A percentile compares a stretch with the other conserved stretches of the same genome.
phyloP scores from a whole-genome alignment of 306 rosid species.

The Cercis canadensis region DNA sequence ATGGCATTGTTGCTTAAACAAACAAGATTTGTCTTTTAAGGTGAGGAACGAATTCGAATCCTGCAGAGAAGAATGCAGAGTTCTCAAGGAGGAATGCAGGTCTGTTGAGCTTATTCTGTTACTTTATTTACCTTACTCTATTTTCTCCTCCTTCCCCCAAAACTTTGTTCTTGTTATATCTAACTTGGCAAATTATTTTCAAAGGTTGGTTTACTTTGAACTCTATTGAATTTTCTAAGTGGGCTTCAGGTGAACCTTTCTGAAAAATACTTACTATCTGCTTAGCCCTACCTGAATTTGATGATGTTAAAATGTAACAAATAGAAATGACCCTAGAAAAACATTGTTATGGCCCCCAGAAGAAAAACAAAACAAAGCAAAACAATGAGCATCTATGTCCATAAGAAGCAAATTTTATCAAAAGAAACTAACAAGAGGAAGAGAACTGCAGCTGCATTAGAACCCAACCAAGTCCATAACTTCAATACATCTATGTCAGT shows the following conservation, averaged over 20 bases:
- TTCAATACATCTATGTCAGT: no score
- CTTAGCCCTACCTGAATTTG: not conserved
- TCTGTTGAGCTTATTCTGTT: conserved; percentile 30
- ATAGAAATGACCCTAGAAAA: no score
- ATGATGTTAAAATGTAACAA: no score
- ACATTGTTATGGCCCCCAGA: no score
- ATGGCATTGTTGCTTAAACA: conserved; percentile 24
- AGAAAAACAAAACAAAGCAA: no score
- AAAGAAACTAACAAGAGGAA: no score
- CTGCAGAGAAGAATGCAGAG: conserved; percentile 60
- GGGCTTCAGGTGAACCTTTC: not conserved
- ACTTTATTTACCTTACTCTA: not conserved
- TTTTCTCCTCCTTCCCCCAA: not conserved
- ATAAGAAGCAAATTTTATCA: no score
- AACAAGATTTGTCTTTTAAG: conserved; percentile 46
- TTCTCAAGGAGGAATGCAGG: conserved; percentile 63
- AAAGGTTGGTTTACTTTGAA: not conserved
- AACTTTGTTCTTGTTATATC: not conserved
- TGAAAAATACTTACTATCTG: not conserved
- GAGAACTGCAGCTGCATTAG: no score
- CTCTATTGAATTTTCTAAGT: not conserved
- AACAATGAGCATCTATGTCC: no score
- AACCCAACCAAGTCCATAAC: no score
- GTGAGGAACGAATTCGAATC: conserved; percentile 69
- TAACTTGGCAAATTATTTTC: conserved; percentile 13